phyloP scores from a whole-genome alignment of 495 filamentous ascomycete species.

The Tuber melanosporum region DNA sequence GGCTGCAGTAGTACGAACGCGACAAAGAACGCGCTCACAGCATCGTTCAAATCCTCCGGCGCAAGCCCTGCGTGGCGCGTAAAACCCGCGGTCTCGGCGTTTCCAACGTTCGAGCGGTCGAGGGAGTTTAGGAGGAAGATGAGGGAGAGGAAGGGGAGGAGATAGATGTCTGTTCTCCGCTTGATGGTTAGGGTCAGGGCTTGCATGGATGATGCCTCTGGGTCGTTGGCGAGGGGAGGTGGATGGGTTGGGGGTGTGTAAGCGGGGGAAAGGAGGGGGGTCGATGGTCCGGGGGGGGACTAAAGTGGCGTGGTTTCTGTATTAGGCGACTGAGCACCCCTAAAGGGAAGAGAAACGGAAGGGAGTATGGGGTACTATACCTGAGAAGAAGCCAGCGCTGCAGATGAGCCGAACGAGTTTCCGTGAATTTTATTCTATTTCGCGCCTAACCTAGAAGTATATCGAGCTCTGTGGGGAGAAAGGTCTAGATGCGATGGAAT shows the following conservation, averaged over 20 bases:
- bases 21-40: constrained; percentile 53
- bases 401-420: neutral
- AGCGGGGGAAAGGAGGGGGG: neutral
- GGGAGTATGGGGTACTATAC: neutral
- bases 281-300: neutral
- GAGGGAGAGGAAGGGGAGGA: constrained; percentile 51
- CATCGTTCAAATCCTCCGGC: constrained; percentile 50
- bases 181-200: constrained; percentile 22
- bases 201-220: neutral
- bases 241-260: neutral
- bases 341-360: neutral
- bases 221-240: neutral
- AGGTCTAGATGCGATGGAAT: neutral
- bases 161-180: constrained; percentile 43
- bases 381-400: neutral
- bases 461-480: neutral
- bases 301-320: neutral
- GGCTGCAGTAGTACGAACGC: constrained; percentile 55
- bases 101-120: constrained; percentile 52
- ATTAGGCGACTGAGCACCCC: neutral
- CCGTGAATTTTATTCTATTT: neutral
- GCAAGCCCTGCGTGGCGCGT: constrained; percentile 47
- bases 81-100: constrained; percentile 51
- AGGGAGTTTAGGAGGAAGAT: constrained; percentile 51
- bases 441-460: neutral